Conservation (phyloP, 331 rosid genomes). For the Saraca asoca region DNA sequence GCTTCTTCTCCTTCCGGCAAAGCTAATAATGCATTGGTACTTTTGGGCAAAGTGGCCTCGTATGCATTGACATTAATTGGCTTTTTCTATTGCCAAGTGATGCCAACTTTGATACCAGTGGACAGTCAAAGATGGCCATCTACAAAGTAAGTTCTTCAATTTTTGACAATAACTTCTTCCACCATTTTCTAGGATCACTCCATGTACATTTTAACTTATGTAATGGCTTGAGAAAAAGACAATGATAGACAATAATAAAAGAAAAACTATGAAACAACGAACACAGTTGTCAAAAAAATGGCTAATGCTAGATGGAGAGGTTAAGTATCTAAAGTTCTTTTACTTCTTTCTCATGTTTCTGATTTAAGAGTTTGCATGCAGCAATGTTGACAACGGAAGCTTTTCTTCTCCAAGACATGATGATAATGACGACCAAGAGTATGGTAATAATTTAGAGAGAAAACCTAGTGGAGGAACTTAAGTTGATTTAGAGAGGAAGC, state of each 20-base stretch:
- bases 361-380: constrained; percentile 38
- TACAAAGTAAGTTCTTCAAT: constrained; percentile 40
- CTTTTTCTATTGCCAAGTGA: constrained; percentile 75
- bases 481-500: constrained; percentile 46
- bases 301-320: constrained; percentile 25
- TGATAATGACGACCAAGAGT: constrained; percentile 41
- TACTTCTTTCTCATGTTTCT: constrained; percentile 25
- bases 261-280: not conserved
- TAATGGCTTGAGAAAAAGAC: constrained; percentile 19
- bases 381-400: constrained; percentile 36
- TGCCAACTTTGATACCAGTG: constrained; percentile 51
- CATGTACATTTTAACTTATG: not conserved
- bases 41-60: constrained; percentile 74
- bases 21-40: constrained; percentile 68
- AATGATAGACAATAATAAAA: constrained; percentile 6
- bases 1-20: constrained; percentile 58
- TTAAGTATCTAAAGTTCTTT: constrained; percentile 17
- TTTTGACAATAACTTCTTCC: constrained; percentile 27
- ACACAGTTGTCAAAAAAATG: too few species aligned
- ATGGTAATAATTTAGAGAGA: constrained; percentile 45
- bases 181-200: not conserved
- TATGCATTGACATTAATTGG: constrained; percentile 72
- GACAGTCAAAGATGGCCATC: constrained; percentile 41
- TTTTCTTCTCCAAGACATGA: constrained; percentile 25
- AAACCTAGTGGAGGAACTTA: constrained; percentile 46